phyloP scores from a whole-genome alignment of 1,139 yeast genomes.

The Yamadazyma diddensiae region DNA sequence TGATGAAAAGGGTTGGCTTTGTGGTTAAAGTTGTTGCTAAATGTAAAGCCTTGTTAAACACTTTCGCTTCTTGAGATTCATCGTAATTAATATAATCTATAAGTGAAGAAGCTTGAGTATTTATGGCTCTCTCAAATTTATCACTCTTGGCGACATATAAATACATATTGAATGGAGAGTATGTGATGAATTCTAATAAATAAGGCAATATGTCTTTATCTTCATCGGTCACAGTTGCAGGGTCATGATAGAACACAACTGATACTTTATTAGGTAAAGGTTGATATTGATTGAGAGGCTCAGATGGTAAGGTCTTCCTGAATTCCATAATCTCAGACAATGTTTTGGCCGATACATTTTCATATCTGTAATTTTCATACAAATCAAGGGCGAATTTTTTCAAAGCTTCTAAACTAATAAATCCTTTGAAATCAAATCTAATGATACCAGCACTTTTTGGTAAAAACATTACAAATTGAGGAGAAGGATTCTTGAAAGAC shows the following conservation, averaged over 20 bases:
- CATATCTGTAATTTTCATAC: slow-evolving; percentile 36
- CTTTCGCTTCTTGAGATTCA: slow-evolving; percentile 19
- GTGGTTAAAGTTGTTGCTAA: slow-evolving; percentile 54
- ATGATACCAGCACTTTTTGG: slow-evolving; percentile 36
- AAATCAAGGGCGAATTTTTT: slow-evolving; percentile 32
- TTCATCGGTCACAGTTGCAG: slow-evolving; percentile 49
- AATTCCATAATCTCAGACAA: slow-evolving; percentile 42
- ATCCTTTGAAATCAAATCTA: slow-evolving; percentile 35
- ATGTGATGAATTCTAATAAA: slow-evolving; percentile 54
- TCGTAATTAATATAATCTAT: slow-evolving; percentile 43
- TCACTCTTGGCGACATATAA: slow-evolving; percentile 51
- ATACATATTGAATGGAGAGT: slow-evolving; percentile 50
- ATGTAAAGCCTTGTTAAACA: slow-evolving; percentile 43
- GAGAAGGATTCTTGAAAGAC: slow-evolving; percentile 15
- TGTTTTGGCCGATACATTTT: slow-evolving; percentile 36
- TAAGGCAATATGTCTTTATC: slow-evolving; percentile 61
- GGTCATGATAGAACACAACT: slow-evolving; percentile 55
- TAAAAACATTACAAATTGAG: slow-evolving; percentile 37
- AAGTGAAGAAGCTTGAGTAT: slow-evolving; percentile 41
- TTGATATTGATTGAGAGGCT: slow-evolving; percentile 33
- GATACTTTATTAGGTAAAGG: slow-evolving; percentile 45
- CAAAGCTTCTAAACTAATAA: slow-evolving; percentile 23
- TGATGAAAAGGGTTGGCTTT: slow-evolving; percentile 57
- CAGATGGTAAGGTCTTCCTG: slow-evolving; percentile 29
- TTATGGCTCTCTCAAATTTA: slow-evolving; percentile 37